Base-by-base conservation (phyloP, 495 filamentous ascomycete species). In the Penicillium lividum region DNA sequence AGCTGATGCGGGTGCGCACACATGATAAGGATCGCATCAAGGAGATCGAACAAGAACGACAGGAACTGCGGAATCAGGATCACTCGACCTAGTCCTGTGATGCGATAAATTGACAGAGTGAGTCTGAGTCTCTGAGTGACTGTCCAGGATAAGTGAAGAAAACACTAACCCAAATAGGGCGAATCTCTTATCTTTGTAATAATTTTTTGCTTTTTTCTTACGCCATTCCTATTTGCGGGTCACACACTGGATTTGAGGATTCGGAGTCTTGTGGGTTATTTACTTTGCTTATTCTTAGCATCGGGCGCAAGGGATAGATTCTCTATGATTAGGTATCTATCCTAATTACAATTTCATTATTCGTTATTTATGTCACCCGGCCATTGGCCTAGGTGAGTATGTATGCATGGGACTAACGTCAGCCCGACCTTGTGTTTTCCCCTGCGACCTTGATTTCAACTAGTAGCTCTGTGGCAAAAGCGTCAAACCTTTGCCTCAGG, bases 21-120 rank as follows among this genome's bases (percentile, higher is more conserved):
- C 64, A 64, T 33, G 70, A 71, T 4, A 69, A 66, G 34, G 74
- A 80, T 54, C 74, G 76, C n/a, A 56, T 69, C 9, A 74, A 68
- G 64, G 72, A 77, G 57, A 22, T 65, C 27, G 70, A 73, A 30
- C 61, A 68, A 6, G 67, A 66, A 46, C 62, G 64, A 10, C 68
- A 64, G 53, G 67, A 70, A 16, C 46, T 62, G 58, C 67, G 65
- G 34, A 60, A 55, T 15, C 57, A 70, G 46, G 63, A 66, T 9
- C 61, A 62, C 10, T 56, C 70, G 13, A 58, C 49, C 34, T 68
- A 59, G 42, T 47, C 7, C 28, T 31, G n/a, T 28, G 27, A 49
- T 49, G 15, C 28, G 25, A 49, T 36, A 22, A 22, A 22, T 22
- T 2, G 22, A 1, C 22, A 22, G 22, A 22, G 22, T 22, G 22